Percentiles rank a stretch among this genome's conserved stretches.
phyloP scores from a whole-genome alignment of 257 asterid species.

The Solanum tacnaense region DNA sequence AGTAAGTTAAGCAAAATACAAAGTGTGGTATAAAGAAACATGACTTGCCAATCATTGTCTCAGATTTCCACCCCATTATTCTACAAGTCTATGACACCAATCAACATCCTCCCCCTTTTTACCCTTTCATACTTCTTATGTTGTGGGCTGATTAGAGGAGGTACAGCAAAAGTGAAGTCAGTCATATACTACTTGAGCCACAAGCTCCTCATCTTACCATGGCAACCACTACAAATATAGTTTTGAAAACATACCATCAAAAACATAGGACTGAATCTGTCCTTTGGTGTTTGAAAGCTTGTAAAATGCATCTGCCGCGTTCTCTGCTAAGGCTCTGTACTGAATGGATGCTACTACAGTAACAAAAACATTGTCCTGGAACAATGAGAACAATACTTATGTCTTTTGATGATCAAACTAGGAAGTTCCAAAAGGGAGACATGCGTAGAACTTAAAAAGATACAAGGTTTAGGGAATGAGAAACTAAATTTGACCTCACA shows the following conservation, averaged over 20 bases:
- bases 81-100: background rate
- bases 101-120: background rate
- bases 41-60: background rate
- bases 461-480: background rate
- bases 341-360: conserved; percentile 35
- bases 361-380: conserved; percentile 38
- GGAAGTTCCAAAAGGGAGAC: background rate
- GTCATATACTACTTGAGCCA: background rate
- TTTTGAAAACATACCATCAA: conserved; percentile 18
- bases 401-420: background rate
- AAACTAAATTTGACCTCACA: background rate
- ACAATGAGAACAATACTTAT: background rate
- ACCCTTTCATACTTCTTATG: background rate
- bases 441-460: background rate
- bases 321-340: conserved; percentile 23
- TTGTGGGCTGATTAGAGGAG: background rate
- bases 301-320: conserved; percentile 29
- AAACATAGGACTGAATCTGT: conserved; percentile 31
- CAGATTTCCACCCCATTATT: background rate
- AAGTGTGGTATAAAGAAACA: background rate
- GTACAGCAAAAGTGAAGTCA: background rate
- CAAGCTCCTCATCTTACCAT: background rate
- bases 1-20: background rate
- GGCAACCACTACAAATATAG: background rate
- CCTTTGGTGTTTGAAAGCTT: conserved; percentile 23